These are phyloP conservation scores for Colletotrichum sp. DNA, from an alignment of 2,329 filamentous ascomycete species.

Conservation along the genomic window DNA sequence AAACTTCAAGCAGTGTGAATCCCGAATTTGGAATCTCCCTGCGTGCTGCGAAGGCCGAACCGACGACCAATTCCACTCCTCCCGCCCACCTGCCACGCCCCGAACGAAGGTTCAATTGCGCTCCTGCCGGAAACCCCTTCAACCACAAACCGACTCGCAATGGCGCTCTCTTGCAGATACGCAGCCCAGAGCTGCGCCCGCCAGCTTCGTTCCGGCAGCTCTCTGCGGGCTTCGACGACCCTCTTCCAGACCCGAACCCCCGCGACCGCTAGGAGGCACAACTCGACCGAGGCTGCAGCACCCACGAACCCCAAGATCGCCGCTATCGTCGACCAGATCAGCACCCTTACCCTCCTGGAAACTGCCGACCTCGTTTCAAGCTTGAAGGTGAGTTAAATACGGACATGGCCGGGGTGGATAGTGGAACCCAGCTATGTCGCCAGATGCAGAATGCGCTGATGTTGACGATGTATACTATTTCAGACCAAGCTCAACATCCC, in stretches of 20 bases:
- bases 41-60: constrained; percentile 16
- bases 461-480: not conserved
- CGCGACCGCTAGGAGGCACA: constrained; percentile 74
- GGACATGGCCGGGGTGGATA: not conserved
- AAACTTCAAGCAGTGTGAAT: constrained; percentile 39
- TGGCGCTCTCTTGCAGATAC: constrained; percentile 68
- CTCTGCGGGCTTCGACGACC: constrained; percentile 49
- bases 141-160: constrained; percentile 37
- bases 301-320: constrained; percentile 85
- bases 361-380: constrained; percentile 94
- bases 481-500: constrained; percentile 96
- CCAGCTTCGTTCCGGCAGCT: constrained; percentile 57
- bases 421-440: not conserved
- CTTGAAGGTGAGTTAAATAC: constrained; percentile 74
- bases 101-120: constrained; percentile 12
- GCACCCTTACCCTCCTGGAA: constrained; percentile 95
- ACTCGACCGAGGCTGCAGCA: constrained; percentile 76
- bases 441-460: not conserved
- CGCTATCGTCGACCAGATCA: constrained; percentile 97
- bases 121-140: not conserved
- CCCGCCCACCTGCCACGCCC: not conserved
- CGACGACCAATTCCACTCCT: constrained; percentile 7
- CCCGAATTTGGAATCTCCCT: constrained; percentile 17
- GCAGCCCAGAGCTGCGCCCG: constrained; percentile 69
- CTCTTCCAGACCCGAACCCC: constrained; percentile 52